Evolutionary conservation across 2,329 filamentous ascomycete genomes (phyloP), one percentile per base, ranked within the genome.

Genomic region (Trichoderma atroviride): DNA sequence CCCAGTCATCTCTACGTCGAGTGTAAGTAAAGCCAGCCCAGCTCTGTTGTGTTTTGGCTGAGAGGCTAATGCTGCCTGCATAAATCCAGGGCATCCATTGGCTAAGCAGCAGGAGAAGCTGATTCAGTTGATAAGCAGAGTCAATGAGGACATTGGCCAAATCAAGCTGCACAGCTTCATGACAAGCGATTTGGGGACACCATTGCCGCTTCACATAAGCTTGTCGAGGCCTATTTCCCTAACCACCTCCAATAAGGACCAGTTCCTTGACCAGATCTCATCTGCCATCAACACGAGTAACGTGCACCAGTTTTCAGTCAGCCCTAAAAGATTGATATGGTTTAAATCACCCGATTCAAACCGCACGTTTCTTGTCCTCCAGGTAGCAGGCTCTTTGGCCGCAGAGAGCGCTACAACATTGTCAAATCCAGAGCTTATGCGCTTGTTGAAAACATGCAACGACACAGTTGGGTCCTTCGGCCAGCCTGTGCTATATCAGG

Each of bases 1-100:
- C 93, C 95, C 1, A 93, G 90, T 40, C 95, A 98, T 80, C 78
- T 98, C 57, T 98, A 97, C 79, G 84, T 97, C 69, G 95, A 98
- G 82, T 99, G 96, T 96, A 85, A 81, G 64, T 56, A 19, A 13
- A 19, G 4, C 43, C 43, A 22, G n/a, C 43, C 27, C 35, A 3
- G 59, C 19, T 50, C 35, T 11, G 56, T 5, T 14, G n/a, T 13
- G 47, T 4, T 50, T 13, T 50, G 3, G n/a, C n/a, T 33, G 16
- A 14, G 27, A 31, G 22, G 35, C 64, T 62, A 40, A 56, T 55
- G 56, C 33, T 29, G 50, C 31, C 40, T 52, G 14, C 24, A 14
- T 35, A 2, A 6, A 5, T 43, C 9, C 72, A 89, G 87, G 87
- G 88, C 83, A 85, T 77, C 88, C 89, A 19, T 78, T 80, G 1